These are phyloP conservation scores for Citrus sp. DNA, from an alignment of 345 rosid species.

Conservation along the genomic window DNA sequence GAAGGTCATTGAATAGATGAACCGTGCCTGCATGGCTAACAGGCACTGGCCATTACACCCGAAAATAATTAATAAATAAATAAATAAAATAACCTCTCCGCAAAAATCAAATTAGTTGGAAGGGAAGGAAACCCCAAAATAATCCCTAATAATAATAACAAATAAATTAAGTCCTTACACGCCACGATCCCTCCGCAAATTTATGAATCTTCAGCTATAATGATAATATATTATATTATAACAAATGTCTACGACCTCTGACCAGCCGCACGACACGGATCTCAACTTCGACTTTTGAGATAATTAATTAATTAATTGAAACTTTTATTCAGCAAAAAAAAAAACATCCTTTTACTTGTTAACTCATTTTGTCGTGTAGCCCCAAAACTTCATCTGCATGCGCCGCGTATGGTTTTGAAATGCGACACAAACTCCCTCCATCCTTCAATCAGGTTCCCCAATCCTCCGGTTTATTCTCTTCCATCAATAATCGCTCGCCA, in stretches of 20 bases:
- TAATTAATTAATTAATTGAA: not conserved
- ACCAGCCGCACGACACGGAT: slow-evolving; percentile 10
- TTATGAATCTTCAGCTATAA: not conserved
- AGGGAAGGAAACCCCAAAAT: not conserved
- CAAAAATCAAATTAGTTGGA: not conserved
- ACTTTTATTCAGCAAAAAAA: too few species aligned
- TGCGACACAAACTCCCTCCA: not conserved
- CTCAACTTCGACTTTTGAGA: not conserved
- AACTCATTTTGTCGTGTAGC: not conserved
- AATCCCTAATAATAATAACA: not conserved
- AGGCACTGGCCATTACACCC: too few species aligned
- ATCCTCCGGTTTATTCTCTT: not conserved
- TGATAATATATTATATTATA: too few species aligned
- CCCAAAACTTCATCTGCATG: not conserved
- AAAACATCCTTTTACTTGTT: not conserved
- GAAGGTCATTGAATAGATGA: too few species aligned
- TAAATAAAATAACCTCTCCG: not conserved
- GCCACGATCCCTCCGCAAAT: not conserved
- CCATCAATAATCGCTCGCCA: not conserved
- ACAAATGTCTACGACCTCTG: not conserved
- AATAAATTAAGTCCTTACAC: not conserved
- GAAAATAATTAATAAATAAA: too few species aligned
- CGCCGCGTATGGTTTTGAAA: slow-evolving; percentile 1
- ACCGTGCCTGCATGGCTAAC: too few species aligned
- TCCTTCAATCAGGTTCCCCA: not conserved